These are phyloP conservation scores for Vigna angularis DNA, from an alignment of 306 rosid genomes.

Conservation along the genomic window DNA sequence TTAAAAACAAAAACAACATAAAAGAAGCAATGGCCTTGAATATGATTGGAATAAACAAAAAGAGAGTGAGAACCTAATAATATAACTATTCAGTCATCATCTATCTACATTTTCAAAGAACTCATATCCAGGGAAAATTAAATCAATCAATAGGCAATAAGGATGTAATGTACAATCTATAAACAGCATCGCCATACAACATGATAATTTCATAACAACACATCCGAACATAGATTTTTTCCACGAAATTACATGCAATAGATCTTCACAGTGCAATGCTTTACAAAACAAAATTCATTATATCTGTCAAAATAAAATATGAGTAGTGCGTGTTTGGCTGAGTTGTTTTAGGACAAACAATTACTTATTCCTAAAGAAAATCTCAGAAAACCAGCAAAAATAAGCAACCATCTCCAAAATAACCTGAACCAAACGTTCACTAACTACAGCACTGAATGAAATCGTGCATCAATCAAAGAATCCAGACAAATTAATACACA, in stretches of 20 bases:
- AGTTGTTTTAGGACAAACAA: background rate
- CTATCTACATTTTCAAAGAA: constrained; percentile 21
- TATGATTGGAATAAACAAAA: constrained; percentile 5
- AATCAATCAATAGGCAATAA: constrained; percentile 14
- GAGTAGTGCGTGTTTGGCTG: background rate
- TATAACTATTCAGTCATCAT: background rate
- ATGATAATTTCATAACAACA: background rate
- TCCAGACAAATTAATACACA: constrained; percentile 9
- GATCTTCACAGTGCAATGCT: background rate
- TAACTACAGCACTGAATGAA: constrained; percentile 6
- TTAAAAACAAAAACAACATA: background rate
- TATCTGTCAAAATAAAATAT: constrained; percentile 17
- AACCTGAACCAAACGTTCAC: background rate
- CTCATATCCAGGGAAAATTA: background rate
- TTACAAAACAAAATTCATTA: constrained; percentile 15
- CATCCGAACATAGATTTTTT: background rate
- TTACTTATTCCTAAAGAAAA: background rate
- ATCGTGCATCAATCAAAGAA: background rate
- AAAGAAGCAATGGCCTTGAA: constrained; percentile 11
- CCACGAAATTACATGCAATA: background rate
- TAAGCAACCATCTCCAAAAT: background rate
- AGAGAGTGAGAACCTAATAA: background rate
- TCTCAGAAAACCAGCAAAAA: background rate
- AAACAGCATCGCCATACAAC: background rate
- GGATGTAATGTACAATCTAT: background rate